phyloP scores from a whole-genome alignment of 257 asterid species.

The Datura wrightii region DNA sequence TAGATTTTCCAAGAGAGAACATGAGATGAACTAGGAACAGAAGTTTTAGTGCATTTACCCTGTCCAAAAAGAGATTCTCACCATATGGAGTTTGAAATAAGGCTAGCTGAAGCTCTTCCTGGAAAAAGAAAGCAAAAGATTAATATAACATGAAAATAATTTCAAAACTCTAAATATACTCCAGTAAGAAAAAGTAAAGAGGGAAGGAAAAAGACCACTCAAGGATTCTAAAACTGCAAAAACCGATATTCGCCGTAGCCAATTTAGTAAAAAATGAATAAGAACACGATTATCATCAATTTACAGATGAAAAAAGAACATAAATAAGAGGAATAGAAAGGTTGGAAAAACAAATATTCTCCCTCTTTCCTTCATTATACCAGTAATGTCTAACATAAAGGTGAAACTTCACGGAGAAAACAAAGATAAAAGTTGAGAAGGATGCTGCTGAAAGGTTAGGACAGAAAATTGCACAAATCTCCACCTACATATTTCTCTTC shows the following conservation, averaged over 20 bases:
- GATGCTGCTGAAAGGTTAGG: neutral
- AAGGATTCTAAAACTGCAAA: neutral
- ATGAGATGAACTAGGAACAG: neutral
- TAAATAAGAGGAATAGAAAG: neutral
- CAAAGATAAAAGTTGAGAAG: neutral
- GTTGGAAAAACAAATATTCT: neutral
- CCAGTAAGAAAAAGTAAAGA: neutral
- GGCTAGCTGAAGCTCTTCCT: constrained; percentile 97
- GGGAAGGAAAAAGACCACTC: neutral
- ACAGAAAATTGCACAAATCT: neutral
- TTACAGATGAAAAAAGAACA: neutral
- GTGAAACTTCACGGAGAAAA: neutral
- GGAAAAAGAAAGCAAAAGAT: constrained; percentile 26
- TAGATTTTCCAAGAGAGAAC: neutral
- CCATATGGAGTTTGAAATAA: constrained; percentile 66
- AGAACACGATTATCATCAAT: neutral
- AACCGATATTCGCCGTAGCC: neutral
- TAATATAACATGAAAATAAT: neutral
- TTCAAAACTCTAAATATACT: neutral
- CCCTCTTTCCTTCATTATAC: neutral
- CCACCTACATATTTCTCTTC: neutral
- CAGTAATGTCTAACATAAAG: neutral
- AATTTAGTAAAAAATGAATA: neutral
- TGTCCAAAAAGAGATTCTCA: constrained; percentile 78
- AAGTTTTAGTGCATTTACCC: constrained; percentile 59